phyloP scores from a whole-genome alignment of 2,329 filamentous ascomycete species.

The Fusarium equiseti region DNA sequence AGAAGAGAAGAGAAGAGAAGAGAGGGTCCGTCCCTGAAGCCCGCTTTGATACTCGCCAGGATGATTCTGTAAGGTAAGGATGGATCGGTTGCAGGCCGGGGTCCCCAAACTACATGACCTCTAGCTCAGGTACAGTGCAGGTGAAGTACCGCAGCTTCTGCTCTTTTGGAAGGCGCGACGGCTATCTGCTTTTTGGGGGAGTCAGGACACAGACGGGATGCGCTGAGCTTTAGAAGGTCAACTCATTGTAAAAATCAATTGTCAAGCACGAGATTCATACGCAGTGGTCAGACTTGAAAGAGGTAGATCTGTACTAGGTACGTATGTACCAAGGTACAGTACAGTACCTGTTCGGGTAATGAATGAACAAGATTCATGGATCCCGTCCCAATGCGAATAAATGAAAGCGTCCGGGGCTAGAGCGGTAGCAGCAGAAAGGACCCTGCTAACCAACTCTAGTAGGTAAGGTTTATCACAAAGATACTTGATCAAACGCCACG shows the following conservation, averaged over 20 bases:
- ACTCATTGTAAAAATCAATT: background rate
- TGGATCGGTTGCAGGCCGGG: conserved; percentile 10
- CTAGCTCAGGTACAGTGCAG: conserved; percentile 25
- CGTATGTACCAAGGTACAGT: background rate
- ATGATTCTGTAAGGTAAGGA: conserved; percentile 14
- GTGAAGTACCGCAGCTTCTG: conserved; percentile 5
- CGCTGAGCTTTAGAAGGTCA: background rate
- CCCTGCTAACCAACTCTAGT: conserved; percentile 26
- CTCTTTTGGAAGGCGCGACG: background rate
- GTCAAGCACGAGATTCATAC: background rate
- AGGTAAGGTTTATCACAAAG: conserved; percentile 17
- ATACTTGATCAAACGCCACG: conserved; percentile 13
- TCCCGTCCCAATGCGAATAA: conserved; percentile 22
- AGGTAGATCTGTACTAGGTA: background rate
- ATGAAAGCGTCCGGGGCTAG: conserved; percentile 33
- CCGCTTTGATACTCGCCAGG: conserved; percentile 34
- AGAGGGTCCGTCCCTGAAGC: conserved; percentile 29
- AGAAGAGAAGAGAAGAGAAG: background rate
- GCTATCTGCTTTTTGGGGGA: background rate
- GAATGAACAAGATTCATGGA: conserved; percentile 18
- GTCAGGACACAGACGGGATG: background rate
- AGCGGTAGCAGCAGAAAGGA: conserved; percentile 20
- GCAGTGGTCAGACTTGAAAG: conserved; percentile 1
- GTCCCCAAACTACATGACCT: conserved; percentile 14
- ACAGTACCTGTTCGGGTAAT: conserved; percentile 14